phyloP scores from a whole-genome alignment of 108 stramenopile species.

The Cyclostephanos tholiformis region DNA sequence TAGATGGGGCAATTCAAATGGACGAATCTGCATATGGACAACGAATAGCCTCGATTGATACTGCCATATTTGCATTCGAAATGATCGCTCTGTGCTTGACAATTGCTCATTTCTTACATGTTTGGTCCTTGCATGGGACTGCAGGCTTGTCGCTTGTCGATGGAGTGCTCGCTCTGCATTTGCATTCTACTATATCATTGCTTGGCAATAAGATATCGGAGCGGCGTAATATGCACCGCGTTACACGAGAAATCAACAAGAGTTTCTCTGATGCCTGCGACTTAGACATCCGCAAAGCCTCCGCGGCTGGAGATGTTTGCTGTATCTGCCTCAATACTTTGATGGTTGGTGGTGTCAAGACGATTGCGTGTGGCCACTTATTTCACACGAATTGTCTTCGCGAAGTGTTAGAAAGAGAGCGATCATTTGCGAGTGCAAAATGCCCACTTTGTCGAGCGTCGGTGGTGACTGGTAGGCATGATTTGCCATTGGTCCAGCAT shows the following conservation, averaged over 20 bases:
- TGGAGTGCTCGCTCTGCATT: slow-evolving; percentile 70
- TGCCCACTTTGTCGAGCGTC: slow-evolving; percentile 80
- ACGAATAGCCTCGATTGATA: slow-evolving; percentile 51
- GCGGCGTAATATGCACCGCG: slow-evolving; percentile 63
- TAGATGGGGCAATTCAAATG: slow-evolving; percentile 58
- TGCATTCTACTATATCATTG: slow-evolving; percentile 67
- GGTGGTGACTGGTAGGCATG: slow-evolving; percentile 25
- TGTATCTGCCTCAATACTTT: slow-evolving; percentile 80
- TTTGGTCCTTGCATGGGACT: slow-evolving; percentile 72
- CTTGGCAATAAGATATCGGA: slow-evolving; percentile 65
- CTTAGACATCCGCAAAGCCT: slow-evolving; percentile 65
- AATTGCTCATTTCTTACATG: slow-evolving; percentile 68
- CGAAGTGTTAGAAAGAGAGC: slow-evolving; percentile 77
- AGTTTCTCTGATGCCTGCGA: slow-evolving; percentile 69
- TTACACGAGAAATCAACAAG: slow-evolving; percentile 59
- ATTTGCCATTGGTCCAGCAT: slow-evolving; percentile 6
- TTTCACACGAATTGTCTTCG: slow-evolving; percentile 79
- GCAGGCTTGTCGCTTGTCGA: slow-evolving; percentile 68
- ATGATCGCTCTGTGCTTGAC: slow-evolving; percentile 53
- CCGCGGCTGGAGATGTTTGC: slow-evolving; percentile 73
- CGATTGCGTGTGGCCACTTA: slow-evolving; percentile 75
- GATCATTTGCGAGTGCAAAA: slow-evolving; percentile 60
- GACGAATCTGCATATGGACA: slow-evolving; percentile 52
- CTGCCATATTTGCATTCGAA: slow-evolving; percentile 56
- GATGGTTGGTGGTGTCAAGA: slow-evolving; percentile 66